Conservation (phyloP, 2,329 filamentous ascomycete species). For the Nemania diffusa region DNA sequence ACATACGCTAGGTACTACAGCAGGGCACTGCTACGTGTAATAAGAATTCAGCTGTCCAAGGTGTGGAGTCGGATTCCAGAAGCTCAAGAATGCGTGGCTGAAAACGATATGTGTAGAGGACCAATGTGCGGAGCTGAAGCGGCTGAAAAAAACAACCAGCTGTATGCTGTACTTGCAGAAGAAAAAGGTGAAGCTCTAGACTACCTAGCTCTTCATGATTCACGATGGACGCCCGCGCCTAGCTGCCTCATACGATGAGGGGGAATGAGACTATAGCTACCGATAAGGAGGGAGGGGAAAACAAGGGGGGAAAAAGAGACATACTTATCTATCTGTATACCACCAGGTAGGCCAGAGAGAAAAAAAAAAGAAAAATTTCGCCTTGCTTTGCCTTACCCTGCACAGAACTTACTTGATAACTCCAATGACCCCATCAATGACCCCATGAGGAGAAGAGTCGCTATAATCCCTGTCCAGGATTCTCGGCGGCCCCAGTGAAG, state of each 20-base stretch:
- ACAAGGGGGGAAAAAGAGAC: not conserved
- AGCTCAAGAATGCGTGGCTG: slow-evolving; percentile 28
- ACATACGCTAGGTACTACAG: slow-evolving; percentile 6
- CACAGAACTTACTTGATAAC: slow-evolving; percentile 22
- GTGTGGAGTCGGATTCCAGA: slow-evolving; percentile 14
- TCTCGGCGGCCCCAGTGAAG: slow-evolving; percentile 26
- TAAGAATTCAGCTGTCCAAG: slow-evolving; percentile 6
- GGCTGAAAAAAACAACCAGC: slow-evolving; percentile 31
- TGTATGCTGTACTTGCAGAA: slow-evolving; percentile 20
- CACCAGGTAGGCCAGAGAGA: not conserved
- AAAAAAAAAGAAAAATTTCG: slow-evolving; percentile 19
- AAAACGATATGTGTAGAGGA: slow-evolving; percentile 9
- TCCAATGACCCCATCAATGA: slow-evolving; percentile 4
- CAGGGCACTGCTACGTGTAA: slow-evolving; percentile 12
- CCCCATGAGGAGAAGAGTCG: slow-evolving; percentile 18
- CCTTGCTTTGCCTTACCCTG: slow-evolving; percentile 32
- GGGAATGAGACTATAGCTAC: not conserved
- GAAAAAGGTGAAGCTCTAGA: slow-evolving; percentile 9
- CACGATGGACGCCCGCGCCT: slow-evolving; percentile 8
- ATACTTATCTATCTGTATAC: not conserved
- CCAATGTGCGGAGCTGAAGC: slow-evolving; percentile 35
- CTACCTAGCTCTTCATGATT: slow-evolving; percentile 7
- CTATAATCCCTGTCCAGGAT: slow-evolving; percentile 27
- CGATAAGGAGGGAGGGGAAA: not conserved
- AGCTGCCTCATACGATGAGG: slow-evolving; percentile 23